phyloP scores from a whole-genome alignment of 345 rosid species.

The Ceriops tagal region DNA sequence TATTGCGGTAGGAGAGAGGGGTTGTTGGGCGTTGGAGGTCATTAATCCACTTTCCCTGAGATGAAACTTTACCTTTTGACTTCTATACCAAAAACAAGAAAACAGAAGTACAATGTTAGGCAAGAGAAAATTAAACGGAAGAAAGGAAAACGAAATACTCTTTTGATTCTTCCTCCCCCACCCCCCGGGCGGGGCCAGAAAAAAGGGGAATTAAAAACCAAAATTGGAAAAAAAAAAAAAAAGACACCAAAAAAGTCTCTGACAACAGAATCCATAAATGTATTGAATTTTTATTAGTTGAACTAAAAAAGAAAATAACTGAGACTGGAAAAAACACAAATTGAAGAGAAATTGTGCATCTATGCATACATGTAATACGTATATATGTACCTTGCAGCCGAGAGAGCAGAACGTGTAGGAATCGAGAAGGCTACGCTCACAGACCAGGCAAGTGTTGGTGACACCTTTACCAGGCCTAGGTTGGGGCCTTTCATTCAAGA shows the following conservation, averaged over 20 bases:
- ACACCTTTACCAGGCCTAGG: conserved; percentile 96
- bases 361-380: neutral
- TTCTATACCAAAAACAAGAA: neutral
- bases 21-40: neutral
- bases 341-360: no score
- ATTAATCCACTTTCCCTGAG: neutral
- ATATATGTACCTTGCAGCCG: conserved; percentile 76
- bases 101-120: neutral
- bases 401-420: conserved; percentile 96
- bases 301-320: no score
- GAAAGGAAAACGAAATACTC: neutral
- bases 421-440: conserved; percentile 91
- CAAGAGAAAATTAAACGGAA: neutral
- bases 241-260: neutral
- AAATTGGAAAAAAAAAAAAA: neutral
- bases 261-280: no score
- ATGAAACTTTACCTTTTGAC: neutral
- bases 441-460: conserved; percentile 87
- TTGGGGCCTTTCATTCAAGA: conserved; percentile 95
- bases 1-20: neutral
- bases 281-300: no score
- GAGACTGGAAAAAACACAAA: no score
- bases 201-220: no score
- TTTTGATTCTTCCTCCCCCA: neutral
- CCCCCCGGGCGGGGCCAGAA: neutral